Conservation (phyloP, 2,329 filamentous ascomycete genomes). For the Chrysosporium queenslandicum region DNA sequence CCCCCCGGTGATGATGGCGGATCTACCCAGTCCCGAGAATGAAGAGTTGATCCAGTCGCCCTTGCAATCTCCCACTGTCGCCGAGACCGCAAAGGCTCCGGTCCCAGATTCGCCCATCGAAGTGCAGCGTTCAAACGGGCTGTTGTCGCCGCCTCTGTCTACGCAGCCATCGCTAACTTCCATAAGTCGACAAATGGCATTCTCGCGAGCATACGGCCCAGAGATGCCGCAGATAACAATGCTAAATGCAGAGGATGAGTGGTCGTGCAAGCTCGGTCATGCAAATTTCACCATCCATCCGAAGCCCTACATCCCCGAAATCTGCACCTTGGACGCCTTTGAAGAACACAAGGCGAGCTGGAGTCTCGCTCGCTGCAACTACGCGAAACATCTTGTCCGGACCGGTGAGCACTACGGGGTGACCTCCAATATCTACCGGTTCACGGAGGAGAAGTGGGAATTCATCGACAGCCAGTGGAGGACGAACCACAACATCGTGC, state of each 20-base stretch:
- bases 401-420: constrained; percentile 83
- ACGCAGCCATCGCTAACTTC: constrained; percentile 68
- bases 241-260: constrained; percentile 61
- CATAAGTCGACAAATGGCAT: constrained; percentile 47
- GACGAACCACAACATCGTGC: constrained; percentile 55
- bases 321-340: constrained; percentile 50
- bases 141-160: constrained; percentile 60
- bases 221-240: constrained; percentile 56
- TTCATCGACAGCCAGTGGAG: constrained; percentile 69
- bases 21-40: constrained; percentile 38
- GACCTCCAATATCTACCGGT: constrained; percentile 76
- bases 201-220: constrained; percentile 41
- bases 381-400: constrained; percentile 76
- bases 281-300: constrained; percentile 86
- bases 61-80: constrained; percentile 74
- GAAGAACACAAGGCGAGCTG: constrained; percentile 65
- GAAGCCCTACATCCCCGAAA: constrained; percentile 62
- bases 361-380: constrained; percentile 74
- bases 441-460: constrained; percentile 84
- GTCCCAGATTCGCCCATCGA: constrained; percentile 40
- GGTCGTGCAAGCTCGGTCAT: constrained; percentile 77
- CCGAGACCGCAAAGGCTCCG: constrained; percentile 43
- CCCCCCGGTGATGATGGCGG: constrained; percentile 67
- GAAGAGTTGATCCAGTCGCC: constrained; percentile 61
- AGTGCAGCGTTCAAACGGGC: constrained; percentile 39